These are phyloP conservation scores for Sordariomycetes sp. DNA, from an alignment of 2,329 filamentous ascomycete genomes.

Conservation along the genomic window DNA sequence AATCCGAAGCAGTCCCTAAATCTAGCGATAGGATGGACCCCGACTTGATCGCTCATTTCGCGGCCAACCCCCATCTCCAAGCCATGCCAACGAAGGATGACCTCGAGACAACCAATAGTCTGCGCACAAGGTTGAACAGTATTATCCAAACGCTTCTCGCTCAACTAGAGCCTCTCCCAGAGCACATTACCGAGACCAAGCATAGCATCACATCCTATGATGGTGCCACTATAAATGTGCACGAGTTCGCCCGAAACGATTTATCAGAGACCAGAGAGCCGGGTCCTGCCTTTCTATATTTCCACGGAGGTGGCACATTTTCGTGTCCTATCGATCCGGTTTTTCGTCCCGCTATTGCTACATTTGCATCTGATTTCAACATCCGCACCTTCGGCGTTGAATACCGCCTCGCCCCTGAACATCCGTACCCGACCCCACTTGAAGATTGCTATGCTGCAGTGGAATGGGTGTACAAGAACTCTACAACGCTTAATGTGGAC, in stretches of 20 bases:
- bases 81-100: background rate
- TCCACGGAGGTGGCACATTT: slow-evolving; percentile 32
- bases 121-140: background rate
- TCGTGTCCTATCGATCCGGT: slow-evolving; percentile 14
- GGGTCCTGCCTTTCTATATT: slow-evolving; percentile 20
- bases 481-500: slow-evolving; percentile 10
- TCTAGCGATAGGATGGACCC: background rate
- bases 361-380: slow-evolving; percentile 13
- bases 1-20: too few species aligned
- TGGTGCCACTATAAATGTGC: background rate
- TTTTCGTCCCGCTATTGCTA: slow-evolving; percentile 12
- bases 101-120: background rate
- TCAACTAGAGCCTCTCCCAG: background rate
- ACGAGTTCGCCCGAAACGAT: slow-evolving; percentile 1
- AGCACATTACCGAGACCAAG: background rate
- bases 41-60: background rate
- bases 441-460: slow-evolving; percentile 25
- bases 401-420: slow-evolving; percentile 33
- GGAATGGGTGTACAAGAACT: slow-evolving; percentile 13
- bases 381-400: slow-evolving; percentile 27
- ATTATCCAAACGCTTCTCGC: background rate
- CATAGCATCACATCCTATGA: slow-evolving; percentile 1
- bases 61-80: background rate
- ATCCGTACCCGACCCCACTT: slow-evolving; percentile 21
- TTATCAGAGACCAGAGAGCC: background rate